Conservation (phyloP, 2,329 filamentous ascomycete species). For the Fusarium subtropicale region DNA sequence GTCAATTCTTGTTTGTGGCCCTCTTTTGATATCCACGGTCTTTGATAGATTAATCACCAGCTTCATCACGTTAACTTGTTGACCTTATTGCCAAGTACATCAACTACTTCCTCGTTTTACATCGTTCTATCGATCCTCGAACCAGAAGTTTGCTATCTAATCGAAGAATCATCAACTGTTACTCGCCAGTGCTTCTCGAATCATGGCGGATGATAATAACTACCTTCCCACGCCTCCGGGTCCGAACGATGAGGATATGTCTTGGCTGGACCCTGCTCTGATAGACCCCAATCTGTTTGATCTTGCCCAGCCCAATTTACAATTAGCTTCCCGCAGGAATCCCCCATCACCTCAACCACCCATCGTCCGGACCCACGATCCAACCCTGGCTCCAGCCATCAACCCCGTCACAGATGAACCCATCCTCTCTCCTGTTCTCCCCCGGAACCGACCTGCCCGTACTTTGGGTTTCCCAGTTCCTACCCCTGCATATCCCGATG, state of each 20-base stretch:
- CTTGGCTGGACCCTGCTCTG: background rate
- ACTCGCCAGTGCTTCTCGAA: background rate
- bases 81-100: background rate
- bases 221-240: background rate
- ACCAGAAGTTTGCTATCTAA: background rate
- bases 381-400: background rate
- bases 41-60: conserved; percentile 1
- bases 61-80: background rate
- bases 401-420: background rate
- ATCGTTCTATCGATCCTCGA: background rate
- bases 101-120: background rate
- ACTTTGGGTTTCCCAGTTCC: background rate
- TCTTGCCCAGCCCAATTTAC: background rate
- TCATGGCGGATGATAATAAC: conserved; percentile 1
- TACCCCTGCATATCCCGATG: background rate
- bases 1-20: background rate
- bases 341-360: background rate
- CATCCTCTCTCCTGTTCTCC: background rate
- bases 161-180: background rate
- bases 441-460: background rate
- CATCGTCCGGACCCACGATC: background rate
- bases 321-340: background rate
- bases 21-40: background rate
- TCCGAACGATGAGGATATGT: background rate
- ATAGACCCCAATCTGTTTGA: background rate